Evolutionary conservation across 768 basidiomycete genomes (phyloP).

Genomic region (Lepiota venenata): DNA sequence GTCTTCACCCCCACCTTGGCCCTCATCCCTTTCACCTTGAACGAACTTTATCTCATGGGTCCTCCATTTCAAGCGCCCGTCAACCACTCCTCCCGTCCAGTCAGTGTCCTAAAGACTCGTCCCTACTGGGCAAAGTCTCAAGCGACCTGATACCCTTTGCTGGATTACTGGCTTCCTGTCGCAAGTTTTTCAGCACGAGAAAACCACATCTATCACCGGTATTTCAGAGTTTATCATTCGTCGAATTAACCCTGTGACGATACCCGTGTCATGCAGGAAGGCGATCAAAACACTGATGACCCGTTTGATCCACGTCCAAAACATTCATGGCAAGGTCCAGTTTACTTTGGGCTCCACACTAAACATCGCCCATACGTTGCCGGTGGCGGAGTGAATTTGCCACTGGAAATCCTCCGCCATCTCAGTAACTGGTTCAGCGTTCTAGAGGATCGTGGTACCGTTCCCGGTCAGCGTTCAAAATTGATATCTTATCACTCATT

Average conservation of each 20-base stretch:
- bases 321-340: conserved; percentile 35
- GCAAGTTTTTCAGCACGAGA: neutral
- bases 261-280: neutral
- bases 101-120: conserved; percentile 19
- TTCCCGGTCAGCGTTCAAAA: conserved; percentile 40
- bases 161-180: conserved; percentile 22
- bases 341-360: conserved; percentile 25
- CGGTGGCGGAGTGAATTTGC: conserved; percentile 51
- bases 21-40: neutral
- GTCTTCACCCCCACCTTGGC: conserved; percentile 15
- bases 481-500: neutral
- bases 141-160: conserved; percentile 39
- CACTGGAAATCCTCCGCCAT: conserved; percentile 50
- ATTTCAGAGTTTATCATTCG: neutral
- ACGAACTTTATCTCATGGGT: conserved; percentile 16
- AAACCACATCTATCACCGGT: neutral
- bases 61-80: conserved; percentile 20
- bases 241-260: neutral
- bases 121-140: conserved; percentile 27
- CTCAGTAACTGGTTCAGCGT: conserved; percentile 58
- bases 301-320: conserved; percentile 7
- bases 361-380: conserved; percentile 35
- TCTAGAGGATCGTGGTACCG: conserved; percentile 54
- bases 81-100: conserved; percentile 38
- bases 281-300: conserved; percentile 15